Base-by-base conservation (phyloP, 371 early-diverging fungal genomes). In the Mucor circinelloides region DNA sequence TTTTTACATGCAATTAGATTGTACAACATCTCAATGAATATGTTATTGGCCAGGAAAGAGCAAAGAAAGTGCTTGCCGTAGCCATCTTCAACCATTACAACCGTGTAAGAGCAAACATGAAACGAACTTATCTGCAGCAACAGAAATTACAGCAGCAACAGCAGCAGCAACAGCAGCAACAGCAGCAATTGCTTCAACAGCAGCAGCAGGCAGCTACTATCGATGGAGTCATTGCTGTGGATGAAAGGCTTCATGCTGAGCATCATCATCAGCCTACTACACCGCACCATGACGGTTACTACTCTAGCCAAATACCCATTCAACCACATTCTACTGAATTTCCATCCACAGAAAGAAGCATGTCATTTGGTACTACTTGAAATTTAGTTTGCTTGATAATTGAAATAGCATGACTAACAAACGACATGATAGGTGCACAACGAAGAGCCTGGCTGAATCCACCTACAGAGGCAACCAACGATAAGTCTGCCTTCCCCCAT, bases 51-150 rank as follows among this genome's bases (percentile, higher is more conserved):
- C 96, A 96, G 76, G 91, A 93, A 25, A 73, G 89, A 32, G 92
- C 94, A 13, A 96, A 96, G 71, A 88, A 89, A 76, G 88, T 88
- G 9, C 78, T 96, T 36, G 85, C 96, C 0, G 94, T 94, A 3
- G 95, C 96, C 5, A 89, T 96, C 13, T 93, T 88, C 77, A 94
- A 94, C 69, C 96, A 96, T 69, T 95, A 95, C 73, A 89, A 85
- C 40, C 84, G 95, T 5, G 89, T 95, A 2, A 82, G 86, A n/a
- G 86, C 89, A 50, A 95, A 95, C 64, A 48, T 84, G 44, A 78
- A 66, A 9, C 48, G 66, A 50, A 55, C 59, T 17, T 31, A 58
- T 12, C 8, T 36, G 31, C 64, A 69, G 31, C 42, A 32, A 9
- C 58, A 66, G 28, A 59, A 58, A 28, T 58, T 66, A 30, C 65